A percentile compares a stretch with the other conserved stretches of the same genome.
Evolutionary conservation across 345 rosid species (phyloP).

Genomic region (Boechera stricta): DNA sequence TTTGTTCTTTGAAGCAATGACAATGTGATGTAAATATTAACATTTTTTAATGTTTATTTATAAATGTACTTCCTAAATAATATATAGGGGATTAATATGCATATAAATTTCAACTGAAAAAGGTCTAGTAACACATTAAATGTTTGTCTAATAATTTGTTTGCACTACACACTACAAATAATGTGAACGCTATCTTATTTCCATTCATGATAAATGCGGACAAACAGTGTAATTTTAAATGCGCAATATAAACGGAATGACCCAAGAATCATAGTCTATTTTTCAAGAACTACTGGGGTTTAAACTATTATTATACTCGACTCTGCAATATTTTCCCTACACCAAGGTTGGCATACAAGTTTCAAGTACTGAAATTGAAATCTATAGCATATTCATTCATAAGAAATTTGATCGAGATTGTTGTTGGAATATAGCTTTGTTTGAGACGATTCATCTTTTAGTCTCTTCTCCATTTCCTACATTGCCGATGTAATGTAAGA

Average conservation of each 20-base stretch:
- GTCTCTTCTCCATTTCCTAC: neutral
- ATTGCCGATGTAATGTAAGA: neutral
- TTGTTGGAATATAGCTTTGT: conserved; percentile 4
- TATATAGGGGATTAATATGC: no score
- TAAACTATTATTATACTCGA: neutral
- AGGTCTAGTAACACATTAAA: no score
- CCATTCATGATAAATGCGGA: neutral
- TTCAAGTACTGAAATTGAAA: neutral
- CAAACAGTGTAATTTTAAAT: neutral
- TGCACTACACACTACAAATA: no score
- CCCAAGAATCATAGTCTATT: neutral
- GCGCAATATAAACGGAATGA: neutral
- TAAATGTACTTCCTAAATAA: no score
- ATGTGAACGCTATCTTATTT: neutral
- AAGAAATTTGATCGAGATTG: neutral
- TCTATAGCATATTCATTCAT: neutral
- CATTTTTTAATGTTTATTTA: no score
- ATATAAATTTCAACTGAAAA: no score
- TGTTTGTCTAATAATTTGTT: no score
- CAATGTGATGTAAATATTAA: no score
- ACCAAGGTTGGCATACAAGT: neutral
- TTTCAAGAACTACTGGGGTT: neutral
- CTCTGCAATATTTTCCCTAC: neutral
- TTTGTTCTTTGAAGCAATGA: no score
- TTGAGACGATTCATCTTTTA: neutral